Conservation (phyloP, 192 early-diverging fungal species). For the Gonapodya prolifera region DNA sequence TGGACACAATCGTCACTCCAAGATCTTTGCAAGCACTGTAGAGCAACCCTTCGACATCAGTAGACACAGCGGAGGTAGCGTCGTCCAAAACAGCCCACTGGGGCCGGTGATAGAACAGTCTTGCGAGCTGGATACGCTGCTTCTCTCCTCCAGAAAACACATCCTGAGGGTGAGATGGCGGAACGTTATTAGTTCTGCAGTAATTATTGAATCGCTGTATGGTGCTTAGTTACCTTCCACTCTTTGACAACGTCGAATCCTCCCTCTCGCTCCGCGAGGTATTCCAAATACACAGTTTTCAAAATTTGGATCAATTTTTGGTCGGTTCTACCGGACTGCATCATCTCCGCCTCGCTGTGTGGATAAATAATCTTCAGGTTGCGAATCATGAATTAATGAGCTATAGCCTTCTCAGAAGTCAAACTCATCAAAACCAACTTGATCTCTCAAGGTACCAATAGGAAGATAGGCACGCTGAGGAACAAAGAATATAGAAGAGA, state of each 20-base stretch:
- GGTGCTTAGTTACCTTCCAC: slow-evolving; percentile 43
- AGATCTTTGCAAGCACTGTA: slow-evolving; percentile 44
- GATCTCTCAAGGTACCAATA: slow-evolving; percentile 86
- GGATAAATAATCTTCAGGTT: slow-evolving; percentile 72
- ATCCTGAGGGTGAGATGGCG: too few species aligned
- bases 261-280: slow-evolving; percentile 79
- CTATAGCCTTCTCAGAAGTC: neutral
- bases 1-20: slow-evolving; percentile 77
- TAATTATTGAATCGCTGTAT: slow-evolving; percentile 10
- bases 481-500: slow-evolving; percentile 76
- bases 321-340: slow-evolving; percentile 53
- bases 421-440: slow-evolving; percentile 20
- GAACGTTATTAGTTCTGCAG: slow-evolving; percentile 31
- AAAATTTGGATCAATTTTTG: slow-evolving; percentile 65
- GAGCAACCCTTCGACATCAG: slow-evolving; percentile 90
- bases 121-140: slow-evolving; percentile 90
- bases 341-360: slow-evolving; percentile 70
- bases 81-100: slow-evolving; percentile 81
- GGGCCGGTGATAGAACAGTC: slow-evolving; percentile 92
- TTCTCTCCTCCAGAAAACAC: slow-evolving; percentile 95
- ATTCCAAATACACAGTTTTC: slow-evolving; percentile 65
- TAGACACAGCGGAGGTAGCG: slow-evolving; percentile 84
- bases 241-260: slow-evolving; percentile 76
- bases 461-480: slow-evolving; percentile 94
- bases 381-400: neutral